These are phyloP conservation scores for Combretum micranthum DNA, from an alignment of 345 rosid genomes.

Conservation along the genomic window DNA sequence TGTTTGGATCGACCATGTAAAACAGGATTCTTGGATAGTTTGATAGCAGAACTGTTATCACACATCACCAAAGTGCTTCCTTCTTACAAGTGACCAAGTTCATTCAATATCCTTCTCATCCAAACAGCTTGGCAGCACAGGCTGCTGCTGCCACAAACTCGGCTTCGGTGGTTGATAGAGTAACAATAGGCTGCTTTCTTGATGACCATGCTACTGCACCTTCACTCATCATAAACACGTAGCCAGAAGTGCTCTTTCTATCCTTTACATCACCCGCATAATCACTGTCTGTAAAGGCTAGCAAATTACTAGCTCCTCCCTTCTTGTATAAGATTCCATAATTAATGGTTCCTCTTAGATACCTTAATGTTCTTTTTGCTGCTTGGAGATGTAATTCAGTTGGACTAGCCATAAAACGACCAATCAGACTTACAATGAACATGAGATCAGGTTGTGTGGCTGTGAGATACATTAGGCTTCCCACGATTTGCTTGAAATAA, in stretches of 20 bases:
- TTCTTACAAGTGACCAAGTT: background rate
- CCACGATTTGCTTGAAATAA: too few relatives aligned
- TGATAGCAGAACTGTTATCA: too few relatives aligned
- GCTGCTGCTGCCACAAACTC: too few relatives aligned
- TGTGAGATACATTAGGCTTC: background rate
- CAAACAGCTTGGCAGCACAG: too few relatives aligned
- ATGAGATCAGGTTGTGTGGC: background rate
- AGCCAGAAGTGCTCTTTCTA: constrained; percentile 1
- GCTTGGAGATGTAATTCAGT: background rate
- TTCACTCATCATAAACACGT: background rate
- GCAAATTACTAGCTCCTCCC: background rate
- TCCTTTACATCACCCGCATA: background rate
- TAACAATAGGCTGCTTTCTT: too few relatives aligned
- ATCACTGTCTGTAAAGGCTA: too few relatives aligned
- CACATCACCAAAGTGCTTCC: background rate
- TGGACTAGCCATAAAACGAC: too few relatives aligned
- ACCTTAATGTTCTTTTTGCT: background rate
- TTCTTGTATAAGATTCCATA: constrained; percentile 2
- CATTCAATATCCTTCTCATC: background rate
- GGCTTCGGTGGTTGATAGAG: too few relatives aligned
- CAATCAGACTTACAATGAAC: too few relatives aligned
- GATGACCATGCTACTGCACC: too few relatives aligned
- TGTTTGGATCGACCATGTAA: too few relatives aligned
- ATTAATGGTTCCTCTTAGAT: background rate
- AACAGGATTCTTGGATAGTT: too few relatives aligned